These are phyloP conservation scores for Paspalum notatum DNA, from an alignment of 176 grass and related monocot species.

Conservation along the genomic window DNA sequence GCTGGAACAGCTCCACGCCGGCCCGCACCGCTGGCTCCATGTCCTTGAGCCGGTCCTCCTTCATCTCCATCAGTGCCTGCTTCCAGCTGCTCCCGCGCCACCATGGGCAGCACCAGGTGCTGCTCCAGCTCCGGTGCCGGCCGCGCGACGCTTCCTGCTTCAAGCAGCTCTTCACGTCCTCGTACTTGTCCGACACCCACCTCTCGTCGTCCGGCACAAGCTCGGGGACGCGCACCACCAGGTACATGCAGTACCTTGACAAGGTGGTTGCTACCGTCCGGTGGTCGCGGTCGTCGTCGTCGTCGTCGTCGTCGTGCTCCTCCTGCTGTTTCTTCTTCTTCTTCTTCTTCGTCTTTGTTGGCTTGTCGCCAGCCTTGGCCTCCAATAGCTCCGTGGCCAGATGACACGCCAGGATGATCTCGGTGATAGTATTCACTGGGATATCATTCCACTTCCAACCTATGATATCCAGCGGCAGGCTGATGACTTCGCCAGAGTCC, in stretches of 20 bases:
- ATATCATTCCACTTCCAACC: no score
- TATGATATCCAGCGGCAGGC: neutral
- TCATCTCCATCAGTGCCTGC: neutral
- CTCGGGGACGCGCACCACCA: neutral
- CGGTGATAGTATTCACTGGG: neutral
- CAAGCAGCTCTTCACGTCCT: neutral
- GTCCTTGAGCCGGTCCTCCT: neutral
- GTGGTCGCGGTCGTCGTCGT: neutral
- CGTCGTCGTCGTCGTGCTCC: neutral
- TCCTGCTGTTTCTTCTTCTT: neutral
- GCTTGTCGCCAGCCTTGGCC: no score
- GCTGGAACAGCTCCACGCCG: neutral
- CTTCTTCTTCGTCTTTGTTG: neutral
- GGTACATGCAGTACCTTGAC: constrained; percentile 41
- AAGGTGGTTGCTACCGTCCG: neutral
- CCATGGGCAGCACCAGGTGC: neutral
- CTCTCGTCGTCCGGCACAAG: constrained; percentile 24
- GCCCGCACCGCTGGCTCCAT: neutral
- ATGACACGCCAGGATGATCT: constrained; percentile 21
- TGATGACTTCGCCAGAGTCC: neutral
- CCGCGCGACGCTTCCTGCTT: neutral
- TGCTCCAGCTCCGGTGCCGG: neutral
- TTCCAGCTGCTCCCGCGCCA: neutral
- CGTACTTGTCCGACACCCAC: neutral
- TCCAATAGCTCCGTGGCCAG: constrained; percentile 26